Evolutionary conservation across 2,329 filamentous ascomycete genomes (phyloP).

Genomic region (Neofusicoccum sp.): DNA sequence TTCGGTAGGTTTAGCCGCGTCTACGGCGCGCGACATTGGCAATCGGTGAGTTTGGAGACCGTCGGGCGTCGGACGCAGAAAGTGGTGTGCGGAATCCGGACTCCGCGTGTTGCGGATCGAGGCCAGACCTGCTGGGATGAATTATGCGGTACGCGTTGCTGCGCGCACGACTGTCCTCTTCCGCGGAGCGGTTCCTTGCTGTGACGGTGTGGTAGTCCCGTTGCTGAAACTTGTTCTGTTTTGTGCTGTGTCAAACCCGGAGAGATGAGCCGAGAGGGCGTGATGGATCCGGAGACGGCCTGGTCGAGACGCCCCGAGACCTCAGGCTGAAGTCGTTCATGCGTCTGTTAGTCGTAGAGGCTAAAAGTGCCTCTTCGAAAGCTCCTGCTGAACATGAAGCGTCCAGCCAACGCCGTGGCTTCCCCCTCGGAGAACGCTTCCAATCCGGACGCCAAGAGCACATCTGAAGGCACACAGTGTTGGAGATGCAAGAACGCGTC

Average conservation of each 20-base stretch:
- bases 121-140: not conserved
- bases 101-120: not conserved
- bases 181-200: not conserved
- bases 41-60: slow-evolving; percentile 1
- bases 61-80: not conserved
- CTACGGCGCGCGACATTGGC: not conserved
- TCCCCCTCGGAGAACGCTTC: too few relatives aligned
- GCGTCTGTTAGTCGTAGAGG: too few relatives aligned
- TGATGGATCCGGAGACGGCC: not conserved
- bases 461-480: not conserved
- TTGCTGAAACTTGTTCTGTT: slow-evolving; percentile 17
- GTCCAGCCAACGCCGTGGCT: too few relatives aligned
- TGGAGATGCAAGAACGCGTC: not conserved
- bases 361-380: too few relatives aligned
- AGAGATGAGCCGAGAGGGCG: not conserved
- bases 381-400: not conserved
- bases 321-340: not conserved
- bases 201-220: not conserved
- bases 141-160: not conserved
- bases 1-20: slow-evolving; percentile 8
- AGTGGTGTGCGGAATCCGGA: not conserved
- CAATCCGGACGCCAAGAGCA: not conserved
- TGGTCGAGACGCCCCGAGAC: not conserved
- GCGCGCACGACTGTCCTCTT: not conserved
- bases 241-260: not conserved